Evolutionary conservation across 2,329 filamentous ascomycete species (phyloP).

Genomic region (Fusarium sp.): DNA sequence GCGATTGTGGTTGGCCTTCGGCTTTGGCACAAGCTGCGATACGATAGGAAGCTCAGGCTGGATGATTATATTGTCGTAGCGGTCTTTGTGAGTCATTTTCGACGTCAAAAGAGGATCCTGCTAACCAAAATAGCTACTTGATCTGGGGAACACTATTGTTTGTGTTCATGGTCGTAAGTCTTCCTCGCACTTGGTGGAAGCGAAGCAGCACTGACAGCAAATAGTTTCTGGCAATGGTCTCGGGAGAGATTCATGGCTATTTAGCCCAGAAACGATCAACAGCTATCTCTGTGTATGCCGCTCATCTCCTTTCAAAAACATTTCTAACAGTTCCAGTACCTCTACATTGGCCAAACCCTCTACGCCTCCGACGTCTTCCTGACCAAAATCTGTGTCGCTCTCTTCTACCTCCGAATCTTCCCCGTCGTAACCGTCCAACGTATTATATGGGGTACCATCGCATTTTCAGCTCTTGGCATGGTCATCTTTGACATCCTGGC

Average conservation of each 20-base stretch:
- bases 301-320: no score
- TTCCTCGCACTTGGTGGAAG: rapidly evolving
- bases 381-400: constrained; percentile 2
- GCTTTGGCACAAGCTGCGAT: neutral
- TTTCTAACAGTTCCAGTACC: neutral
- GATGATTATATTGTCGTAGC: neutral
- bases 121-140: neutral
- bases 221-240: constrained; percentile 6
- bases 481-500: neutral
- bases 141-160: neutral
- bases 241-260: constrained; percentile 4
- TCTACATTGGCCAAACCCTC: constrained; percentile 5
- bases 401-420: constrained; percentile 29
- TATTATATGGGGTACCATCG: constrained; percentile 10
- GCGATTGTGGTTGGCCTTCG: neutral
- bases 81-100: neutral
- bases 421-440: neutral
- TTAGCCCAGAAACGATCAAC: neutral
- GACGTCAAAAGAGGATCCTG: rapidly evolving
- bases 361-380: constrained; percentile 6
- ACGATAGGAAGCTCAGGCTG: neutral
- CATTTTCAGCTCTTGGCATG: neutral
- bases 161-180: neutral
- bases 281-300: neutral
- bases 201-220: neutral